Percentiles rank a stretch among this genome's conserved stretches.
Evolutionary conservation across 352 stramenopile genomes (phyloP).

Genomic region (Stephanocyclus meneghinianus): DNA sequence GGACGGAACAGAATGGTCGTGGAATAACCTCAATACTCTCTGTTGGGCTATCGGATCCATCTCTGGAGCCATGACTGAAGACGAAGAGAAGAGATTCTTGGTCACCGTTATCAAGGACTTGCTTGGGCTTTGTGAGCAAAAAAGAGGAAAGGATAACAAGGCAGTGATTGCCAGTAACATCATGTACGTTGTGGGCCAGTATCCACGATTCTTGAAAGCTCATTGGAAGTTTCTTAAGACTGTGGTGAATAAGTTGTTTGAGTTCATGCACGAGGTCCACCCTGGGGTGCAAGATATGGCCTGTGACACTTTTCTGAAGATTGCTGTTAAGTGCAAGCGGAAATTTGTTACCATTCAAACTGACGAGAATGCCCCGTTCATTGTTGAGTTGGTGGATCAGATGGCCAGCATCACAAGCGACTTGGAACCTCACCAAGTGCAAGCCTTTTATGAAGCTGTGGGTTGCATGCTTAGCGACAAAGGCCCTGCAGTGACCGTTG

Average conservation of each 20-base stretch:
- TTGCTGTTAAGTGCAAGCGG: conserved; percentile 95
- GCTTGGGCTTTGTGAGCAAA: conserved; percentile 96
- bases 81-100: conserved; percentile 99
- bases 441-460: conserved; percentile 99
- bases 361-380: conserved; percentile 91
- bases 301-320: conserved; percentile 99
- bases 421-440: conserved; percentile 97
- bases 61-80: conserved; percentile 97
- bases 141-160: conserved; percentile 99
- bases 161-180: conserved; percentile 99
- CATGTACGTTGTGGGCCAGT: conserved; percentile 99
- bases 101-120: conserved; percentile 99
- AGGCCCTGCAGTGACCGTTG: conserved; percentile 79
- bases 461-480: conserved; percentile 88
- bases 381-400: conserved; percentile 94
- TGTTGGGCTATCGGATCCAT: conserved; percentile 99
- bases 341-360: conserved; percentile 96
- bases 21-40: conserved; percentile 99
- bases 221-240: conserved; percentile 99
- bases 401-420: conserved; percentile 94
- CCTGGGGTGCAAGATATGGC: conserved; percentile 99
- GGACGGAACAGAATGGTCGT: conserved; percentile 86
- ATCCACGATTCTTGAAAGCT: conserved; percentile 97
- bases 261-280: conserved; percentile 99
- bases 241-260: conserved; percentile 99